A percentile compares a stretch with the other conserved stretches of the same genome.
Evolutionary conservation across 1,284 basidiomycete genomes (phyloP).

Genomic region (Ustilago cynodontis): DNA sequence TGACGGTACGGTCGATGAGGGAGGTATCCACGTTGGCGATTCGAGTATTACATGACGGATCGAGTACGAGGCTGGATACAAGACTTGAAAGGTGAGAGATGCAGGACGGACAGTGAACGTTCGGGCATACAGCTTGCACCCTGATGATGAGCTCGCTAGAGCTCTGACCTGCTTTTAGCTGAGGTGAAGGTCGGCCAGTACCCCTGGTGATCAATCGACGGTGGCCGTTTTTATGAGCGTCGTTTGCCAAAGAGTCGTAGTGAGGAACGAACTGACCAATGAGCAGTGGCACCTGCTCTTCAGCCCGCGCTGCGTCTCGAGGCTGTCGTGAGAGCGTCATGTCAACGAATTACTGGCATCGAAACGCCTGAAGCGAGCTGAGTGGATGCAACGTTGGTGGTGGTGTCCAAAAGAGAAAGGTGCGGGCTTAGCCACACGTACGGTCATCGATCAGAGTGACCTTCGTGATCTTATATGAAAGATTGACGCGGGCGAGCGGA

Average conservation of each 20-base stretch:
- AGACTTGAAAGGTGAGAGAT: slow-evolving; percentile 69
- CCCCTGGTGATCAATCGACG: slow-evolving; percentile 9
- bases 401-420: neutral
- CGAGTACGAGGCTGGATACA: slow-evolving; percentile 48
- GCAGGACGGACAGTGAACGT: slow-evolving; percentile 71
- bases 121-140: slow-evolving; percentile 35
- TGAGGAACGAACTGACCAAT: neutral
- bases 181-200: neutral
- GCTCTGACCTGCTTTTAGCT: slow-evolving; percentile 1
- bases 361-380: neutral
- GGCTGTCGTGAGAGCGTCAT: neutral
- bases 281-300: slow-evolving; percentile 18
- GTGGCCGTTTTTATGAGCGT: neutral
- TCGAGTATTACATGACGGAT: slow-evolving; percentile 10
- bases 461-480: neutral
- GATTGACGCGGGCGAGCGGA: neutral
- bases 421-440: neutral
- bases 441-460: neutral
- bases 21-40: slow-evolving; percentile 64
- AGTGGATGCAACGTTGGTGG: neutral
- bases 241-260: slow-evolving; percentile 6
- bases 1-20: slow-evolving; percentile 68
- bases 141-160: slow-evolving; percentile 25
- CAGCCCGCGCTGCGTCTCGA: neutral
- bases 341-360: too few relatives aligned